These are phyloP conservation scores for Xylaria flabelliformis DNA, from an alignment of 495 filamentous ascomycete species.

Conservation along the genomic window DNA sequence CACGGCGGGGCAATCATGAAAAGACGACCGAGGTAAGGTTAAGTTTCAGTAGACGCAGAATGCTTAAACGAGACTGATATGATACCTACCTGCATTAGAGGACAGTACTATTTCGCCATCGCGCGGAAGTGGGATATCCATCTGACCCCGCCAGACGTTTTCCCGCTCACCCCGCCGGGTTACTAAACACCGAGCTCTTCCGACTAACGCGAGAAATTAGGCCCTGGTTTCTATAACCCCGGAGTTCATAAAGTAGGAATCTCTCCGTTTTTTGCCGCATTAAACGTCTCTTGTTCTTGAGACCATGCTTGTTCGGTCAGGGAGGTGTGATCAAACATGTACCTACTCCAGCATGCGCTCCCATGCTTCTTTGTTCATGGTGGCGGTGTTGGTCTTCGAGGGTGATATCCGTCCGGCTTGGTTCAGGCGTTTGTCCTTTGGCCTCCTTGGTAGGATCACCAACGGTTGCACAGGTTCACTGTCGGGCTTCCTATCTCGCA, in stretches of 20 bases:
- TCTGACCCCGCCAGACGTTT: conserved; percentile 4
- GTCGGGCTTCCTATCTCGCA: background rate
- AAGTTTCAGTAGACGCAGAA: background rate
- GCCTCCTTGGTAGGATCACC: background rate
- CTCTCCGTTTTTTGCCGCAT: no score
- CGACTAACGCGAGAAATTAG: background rate
- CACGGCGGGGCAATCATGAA: background rate
- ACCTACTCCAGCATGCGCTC: no score
- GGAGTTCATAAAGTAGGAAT: no score
- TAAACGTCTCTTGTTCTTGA: background rate
- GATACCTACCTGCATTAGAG: conserved; percentile 6
- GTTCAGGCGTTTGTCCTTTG: background rate
- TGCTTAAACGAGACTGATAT: background rate
- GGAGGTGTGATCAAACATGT: background rate
- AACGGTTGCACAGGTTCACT: background rate
- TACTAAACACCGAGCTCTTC: background rate
- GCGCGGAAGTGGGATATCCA: background rate
- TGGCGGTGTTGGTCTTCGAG: background rate
- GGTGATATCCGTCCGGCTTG: background rate
- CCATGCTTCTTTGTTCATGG: no score
- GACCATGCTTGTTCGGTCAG: background rate
- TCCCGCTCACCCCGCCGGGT: conserved; percentile 7
- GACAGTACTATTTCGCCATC: conserved; percentile 18
- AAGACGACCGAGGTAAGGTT: background rate
- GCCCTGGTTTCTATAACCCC: no score